Conservation (phyloP, 75 land plant genomes). For the Chamaecyparis obtusa region DNA sequence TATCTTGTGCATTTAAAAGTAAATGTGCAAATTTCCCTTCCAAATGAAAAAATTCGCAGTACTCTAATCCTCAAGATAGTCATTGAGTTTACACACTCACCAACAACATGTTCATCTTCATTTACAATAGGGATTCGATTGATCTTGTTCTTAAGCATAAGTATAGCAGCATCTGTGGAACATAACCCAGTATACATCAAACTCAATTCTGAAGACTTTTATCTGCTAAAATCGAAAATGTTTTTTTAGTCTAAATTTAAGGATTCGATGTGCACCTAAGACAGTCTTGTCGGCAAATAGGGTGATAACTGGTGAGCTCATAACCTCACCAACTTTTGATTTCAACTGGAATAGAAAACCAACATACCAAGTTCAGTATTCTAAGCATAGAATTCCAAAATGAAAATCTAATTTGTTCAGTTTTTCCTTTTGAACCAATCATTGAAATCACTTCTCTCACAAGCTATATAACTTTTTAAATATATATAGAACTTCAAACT, state of each 20-base stretch:
- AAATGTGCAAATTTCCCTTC: too few species aligned
- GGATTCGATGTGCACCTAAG: slow-evolving; percentile 19
- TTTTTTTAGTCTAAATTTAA: background rate
- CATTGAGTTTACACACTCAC: slow-evolving; percentile 24
- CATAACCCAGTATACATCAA: background rate
- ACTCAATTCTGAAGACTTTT: background rate
- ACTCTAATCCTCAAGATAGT: background rate
- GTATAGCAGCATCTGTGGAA: slow-evolving; percentile 39
- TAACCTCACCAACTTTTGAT: slow-evolving; percentile 38
- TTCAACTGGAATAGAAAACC: slow-evolving; percentile 24
- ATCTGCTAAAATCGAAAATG: background rate
- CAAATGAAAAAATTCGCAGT: background rate
- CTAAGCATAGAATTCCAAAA: background rate
- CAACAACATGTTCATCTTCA: slow-evolving; percentile 41
- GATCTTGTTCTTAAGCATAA: slow-evolving; percentile 53
- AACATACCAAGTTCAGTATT: background rate
- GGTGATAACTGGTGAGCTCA: slow-evolving; percentile 45
- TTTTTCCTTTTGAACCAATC: background rate
- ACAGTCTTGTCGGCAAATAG: slow-evolving; percentile 51
- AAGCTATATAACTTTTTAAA: too few species aligned
- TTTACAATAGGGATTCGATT: slow-evolving; percentile 54
- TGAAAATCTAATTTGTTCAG: background rate
- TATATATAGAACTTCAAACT: background rate
- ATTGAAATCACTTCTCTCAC: background rate
- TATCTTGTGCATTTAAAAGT: background rate